Evolutionary conservation across 2,329 filamentous ascomycete species (phyloP).

Genomic region (Xylaria polymorpha): DNA sequence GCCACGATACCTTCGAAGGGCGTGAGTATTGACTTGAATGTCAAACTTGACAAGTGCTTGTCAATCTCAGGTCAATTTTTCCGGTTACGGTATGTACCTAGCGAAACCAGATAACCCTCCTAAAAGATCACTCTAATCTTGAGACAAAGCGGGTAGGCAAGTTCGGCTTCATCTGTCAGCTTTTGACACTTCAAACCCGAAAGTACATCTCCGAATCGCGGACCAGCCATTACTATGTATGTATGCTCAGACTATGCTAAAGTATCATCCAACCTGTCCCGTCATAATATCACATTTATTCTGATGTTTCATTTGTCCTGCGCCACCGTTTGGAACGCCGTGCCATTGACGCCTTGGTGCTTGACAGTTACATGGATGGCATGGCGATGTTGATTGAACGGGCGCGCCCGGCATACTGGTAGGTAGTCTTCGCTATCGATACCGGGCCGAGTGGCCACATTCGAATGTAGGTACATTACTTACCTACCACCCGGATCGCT

Average conservation of each 20-base stretch:
- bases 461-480: neutral
- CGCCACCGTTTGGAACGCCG: neutral
- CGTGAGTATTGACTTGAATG: conserved; percentile 8
- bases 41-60: conserved; percentile 18
- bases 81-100: conserved; percentile 1
- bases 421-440: neutral
- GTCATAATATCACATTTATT: neutral
- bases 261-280: neutral
- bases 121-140: too few relatives aligned
- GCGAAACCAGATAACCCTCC: too few relatives aligned
- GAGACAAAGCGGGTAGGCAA: too few relatives aligned
- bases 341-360: neutral
- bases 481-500: neutral
- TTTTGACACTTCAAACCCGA: neutral
- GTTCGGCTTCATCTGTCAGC: neutral
- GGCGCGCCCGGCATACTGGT: neutral
- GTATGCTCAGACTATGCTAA: neutral
- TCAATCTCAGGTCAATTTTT: neutral
- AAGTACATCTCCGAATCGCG: neutral
- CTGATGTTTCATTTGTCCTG: neutral
- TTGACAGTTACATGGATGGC: neutral
- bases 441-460: neutral
- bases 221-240: neutral
- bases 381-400: too few relatives aligned
- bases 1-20: conserved; percentile 8